These are phyloP conservation scores for Fusarium udum DNA, from an alignment of 2,329 filamentous ascomycete species.

Conservation along the genomic window DNA sequence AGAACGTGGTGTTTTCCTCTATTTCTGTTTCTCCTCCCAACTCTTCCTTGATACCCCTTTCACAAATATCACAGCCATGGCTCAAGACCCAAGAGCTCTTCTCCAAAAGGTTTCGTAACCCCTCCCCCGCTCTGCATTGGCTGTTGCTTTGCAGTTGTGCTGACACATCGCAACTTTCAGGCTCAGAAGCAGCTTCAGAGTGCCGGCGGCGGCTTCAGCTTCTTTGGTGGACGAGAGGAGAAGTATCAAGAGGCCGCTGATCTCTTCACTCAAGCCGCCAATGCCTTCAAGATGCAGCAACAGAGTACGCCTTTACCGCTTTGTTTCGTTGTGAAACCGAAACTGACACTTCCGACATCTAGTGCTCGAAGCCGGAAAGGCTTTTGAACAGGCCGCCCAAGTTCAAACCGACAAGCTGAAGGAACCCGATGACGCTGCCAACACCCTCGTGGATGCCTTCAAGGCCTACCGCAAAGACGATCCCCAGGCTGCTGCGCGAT, in stretches of 20 bases:
- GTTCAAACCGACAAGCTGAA: slow-evolving; percentile 84
- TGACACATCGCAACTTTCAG: slow-evolving; percentile 56
- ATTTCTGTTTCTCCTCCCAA: not conserved
- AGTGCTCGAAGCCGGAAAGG: slow-evolving; percentile 87
- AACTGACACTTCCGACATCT: slow-evolving; percentile 10
- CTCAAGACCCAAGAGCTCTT: slow-evolving; percentile 80
- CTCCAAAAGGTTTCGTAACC: slow-evolving; percentile 73
- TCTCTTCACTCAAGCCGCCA: slow-evolving; percentile 86
- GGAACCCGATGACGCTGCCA: slow-evolving; percentile 92
- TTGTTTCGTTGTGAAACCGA: slow-evolving; percentile 1
- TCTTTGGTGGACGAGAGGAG: slow-evolving; percentile 87
- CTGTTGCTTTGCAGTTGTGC: slow-evolving; percentile 7
- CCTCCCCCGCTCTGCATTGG: slow-evolving; percentile 34
- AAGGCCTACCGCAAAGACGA: slow-evolving; percentile 91
- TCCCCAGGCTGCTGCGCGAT: slow-evolving; percentile 83
- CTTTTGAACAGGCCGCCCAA: slow-evolving; percentile 86
- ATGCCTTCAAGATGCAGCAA: slow-evolving; percentile 90
- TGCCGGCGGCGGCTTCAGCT: slow-evolving; percentile 83
- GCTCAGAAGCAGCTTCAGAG: slow-evolving; percentile 84
- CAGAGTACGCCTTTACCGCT: slow-evolving; percentile 66
- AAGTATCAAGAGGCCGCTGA: slow-evolving; percentile 93
- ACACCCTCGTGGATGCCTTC: slow-evolving; percentile 88
- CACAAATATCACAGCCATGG: slow-evolving; percentile 59
- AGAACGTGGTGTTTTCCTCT: slow-evolving; percentile 22
- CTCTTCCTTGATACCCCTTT: slow-evolving; percentile 16